phyloP scores from a whole-genome alignment of 2,329 filamentous ascomycete species.

The Fusarium concolor region DNA sequence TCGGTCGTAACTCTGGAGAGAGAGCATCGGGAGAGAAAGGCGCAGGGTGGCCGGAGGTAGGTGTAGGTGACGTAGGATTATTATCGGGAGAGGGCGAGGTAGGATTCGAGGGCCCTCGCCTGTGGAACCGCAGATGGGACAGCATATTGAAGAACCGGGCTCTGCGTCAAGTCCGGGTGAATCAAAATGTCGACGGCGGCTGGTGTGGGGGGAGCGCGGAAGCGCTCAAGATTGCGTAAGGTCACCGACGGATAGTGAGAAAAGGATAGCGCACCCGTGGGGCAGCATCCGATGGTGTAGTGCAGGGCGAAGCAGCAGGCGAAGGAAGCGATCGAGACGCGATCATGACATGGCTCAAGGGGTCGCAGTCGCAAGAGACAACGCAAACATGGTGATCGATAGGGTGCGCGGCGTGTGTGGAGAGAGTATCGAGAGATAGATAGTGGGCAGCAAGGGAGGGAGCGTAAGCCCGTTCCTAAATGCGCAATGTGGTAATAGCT shows the following conservation, averaged over 20 bases:
- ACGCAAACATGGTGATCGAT: slow-evolving; percentile 40
- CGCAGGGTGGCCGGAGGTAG: slow-evolving; percentile 54
- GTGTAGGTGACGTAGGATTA: slow-evolving; percentile 54
- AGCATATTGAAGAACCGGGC: slow-evolving; percentile 55
- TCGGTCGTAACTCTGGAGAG: slow-evolving; percentile 52
- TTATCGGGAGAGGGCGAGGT: slow-evolving; percentile 65
- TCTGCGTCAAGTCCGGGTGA: slow-evolving; percentile 35
- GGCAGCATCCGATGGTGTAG: slow-evolving; percentile 35
- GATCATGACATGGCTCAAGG: slow-evolving; percentile 48
- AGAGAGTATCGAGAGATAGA: slow-evolving; percentile 23
- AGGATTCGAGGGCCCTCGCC: slow-evolving; percentile 67
- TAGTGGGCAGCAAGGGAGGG: slow-evolving; percentile 33
- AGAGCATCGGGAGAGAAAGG: slow-evolving; percentile 55
- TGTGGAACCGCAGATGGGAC: slow-evolving; percentile 68
- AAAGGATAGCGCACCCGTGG: slow-evolving; percentile 35
- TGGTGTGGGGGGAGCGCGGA: slow-evolving; percentile 28
- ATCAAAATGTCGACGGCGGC: slow-evolving; percentile 40
- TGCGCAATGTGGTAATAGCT: slow-evolving; percentile 13
- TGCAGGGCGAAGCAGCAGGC: slow-evolving; percentile 34
- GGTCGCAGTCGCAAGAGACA: slow-evolving; percentile 37
- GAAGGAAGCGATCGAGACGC: slow-evolving; percentile 40
- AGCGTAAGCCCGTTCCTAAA: slow-evolving; percentile 20
- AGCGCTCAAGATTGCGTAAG: slow-evolving; percentile 33
- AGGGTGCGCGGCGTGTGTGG: slow-evolving; percentile 12
- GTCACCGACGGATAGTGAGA: slow-evolving; percentile 22